Evolutionary conservation across 768 basidiomycete genomes (phyloP).

Genomic region (Pleurotus salmoneostramineus): DNA sequence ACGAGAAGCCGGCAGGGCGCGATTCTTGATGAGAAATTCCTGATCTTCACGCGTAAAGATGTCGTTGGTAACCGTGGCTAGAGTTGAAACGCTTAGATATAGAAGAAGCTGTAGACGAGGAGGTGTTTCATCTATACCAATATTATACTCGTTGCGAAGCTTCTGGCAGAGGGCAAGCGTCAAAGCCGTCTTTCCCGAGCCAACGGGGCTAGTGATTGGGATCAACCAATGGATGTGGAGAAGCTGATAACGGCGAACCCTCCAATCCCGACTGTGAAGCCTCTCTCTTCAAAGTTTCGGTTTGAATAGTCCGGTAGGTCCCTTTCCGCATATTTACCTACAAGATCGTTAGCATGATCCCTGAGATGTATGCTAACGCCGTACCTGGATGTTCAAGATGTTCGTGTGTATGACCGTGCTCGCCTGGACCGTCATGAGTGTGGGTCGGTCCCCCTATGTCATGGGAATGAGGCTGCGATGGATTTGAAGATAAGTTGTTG

Average conservation of each 20-base stretch:
- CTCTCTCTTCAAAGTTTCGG: slow-evolving; percentile 88
- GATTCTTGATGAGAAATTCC: slow-evolving; percentile 92
- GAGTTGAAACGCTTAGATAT: background rate
- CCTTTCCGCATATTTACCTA: slow-evolving; percentile 89
- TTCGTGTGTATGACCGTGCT: slow-evolving; percentile 96
- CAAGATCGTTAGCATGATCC: background rate
- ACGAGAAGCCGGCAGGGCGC: slow-evolving; percentile 77
- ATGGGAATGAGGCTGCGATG: slow-evolving; percentile 46
- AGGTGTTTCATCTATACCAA: slow-evolving; percentile 51
- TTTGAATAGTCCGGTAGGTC: slow-evolving; percentile 86
- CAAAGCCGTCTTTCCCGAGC: slow-evolving; percentile 95
- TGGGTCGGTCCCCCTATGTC: slow-evolving; percentile 31
- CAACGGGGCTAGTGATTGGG: slow-evolving; percentile 72
- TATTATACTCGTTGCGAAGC: slow-evolving; percentile 82
- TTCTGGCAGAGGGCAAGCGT: slow-evolving; percentile 85
- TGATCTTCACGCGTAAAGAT: slow-evolving; percentile 99
- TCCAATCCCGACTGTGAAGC: slow-evolving; percentile 97
- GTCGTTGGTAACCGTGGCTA: slow-evolving; percentile 97
- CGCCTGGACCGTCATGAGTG: slow-evolving; percentile 56
- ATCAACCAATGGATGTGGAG: background rate
- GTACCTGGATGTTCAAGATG: slow-evolving; percentile 85
- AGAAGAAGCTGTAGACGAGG: background rate
- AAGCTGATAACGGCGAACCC: slow-evolving; percentile 54
- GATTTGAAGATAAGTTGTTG: slow-evolving; percentile 51
- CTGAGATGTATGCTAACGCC: slow-evolving; percentile 7